Percentiles rank a stretch among this genome's conserved stretches.
phyloP scores from a whole-genome alignment of 257 asterid genomes.

The Buddleja alternifolia region DNA sequence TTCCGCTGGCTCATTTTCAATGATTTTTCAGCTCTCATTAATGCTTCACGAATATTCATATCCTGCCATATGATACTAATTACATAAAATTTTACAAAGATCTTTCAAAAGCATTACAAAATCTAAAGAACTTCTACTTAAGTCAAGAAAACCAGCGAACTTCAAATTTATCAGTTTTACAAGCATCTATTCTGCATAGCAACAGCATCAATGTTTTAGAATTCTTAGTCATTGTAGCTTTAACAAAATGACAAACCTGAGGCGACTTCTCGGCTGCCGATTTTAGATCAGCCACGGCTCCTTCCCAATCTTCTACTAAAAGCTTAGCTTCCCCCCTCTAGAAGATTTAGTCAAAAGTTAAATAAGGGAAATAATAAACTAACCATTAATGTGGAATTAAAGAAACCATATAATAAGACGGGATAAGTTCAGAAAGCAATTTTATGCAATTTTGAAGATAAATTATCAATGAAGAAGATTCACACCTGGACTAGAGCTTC shows the following conservation, averaged over 20 bases:
- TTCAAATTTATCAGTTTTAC: no score
- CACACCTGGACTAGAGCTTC: slow-evolving; percentile 91
- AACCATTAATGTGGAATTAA: neutral
- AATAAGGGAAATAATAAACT: neutral
- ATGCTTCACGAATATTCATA: slow-evolving; percentile 63
- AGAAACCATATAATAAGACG: neutral
- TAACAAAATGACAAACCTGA: slow-evolving; percentile 55
- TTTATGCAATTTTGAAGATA: no score
- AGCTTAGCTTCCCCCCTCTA: slow-evolving; percentile 97
- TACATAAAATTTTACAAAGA: neutral
- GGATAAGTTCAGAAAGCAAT: neutral
- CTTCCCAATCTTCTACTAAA: slow-evolving; percentile 91
- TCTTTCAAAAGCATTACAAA: neutral
- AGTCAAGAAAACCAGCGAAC: no score
- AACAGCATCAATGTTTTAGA: no score
- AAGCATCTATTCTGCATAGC: no score
- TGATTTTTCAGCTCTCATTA: slow-evolving; percentile 78
- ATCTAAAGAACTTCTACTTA: neutral
- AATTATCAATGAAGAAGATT: no score
- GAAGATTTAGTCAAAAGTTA: slow-evolving; percentile 24
- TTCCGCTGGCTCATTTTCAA: slow-evolving; percentile 87
- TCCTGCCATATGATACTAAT: slow-evolving; percentile 23
- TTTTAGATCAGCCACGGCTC: slow-evolving; percentile 89
- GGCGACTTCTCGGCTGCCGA: slow-evolving; percentile 90
- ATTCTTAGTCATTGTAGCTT: neutral